Evolutionary conservation across 495 filamentous ascomycete species (phyloP), one percentile per base, ranked within the genome.

Genomic region (Hyaloscypha finlandica): DNA sequence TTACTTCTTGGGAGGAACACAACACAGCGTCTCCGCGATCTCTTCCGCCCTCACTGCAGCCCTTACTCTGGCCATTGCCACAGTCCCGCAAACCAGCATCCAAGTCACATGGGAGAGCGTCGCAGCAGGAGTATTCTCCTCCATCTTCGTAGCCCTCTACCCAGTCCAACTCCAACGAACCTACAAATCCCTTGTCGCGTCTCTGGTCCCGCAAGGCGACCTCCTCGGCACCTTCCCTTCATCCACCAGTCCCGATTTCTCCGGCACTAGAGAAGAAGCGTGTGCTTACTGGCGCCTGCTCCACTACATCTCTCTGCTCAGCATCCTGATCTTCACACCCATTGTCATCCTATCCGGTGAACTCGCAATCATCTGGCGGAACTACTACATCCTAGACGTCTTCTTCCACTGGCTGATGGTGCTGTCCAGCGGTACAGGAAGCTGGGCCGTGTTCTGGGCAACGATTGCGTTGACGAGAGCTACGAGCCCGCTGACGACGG

Each of bases 351-450:
- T 85, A 16, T 78, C 79, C 4, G 83, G 83, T 37, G 83, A 85
- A 59, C 51, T 82, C 12, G 62, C 67, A 8, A 70, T 78, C 62
- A 83, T 85, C 57, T 70, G 69, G 35, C 76, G 78, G 8, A 85
- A 84, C 63, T 80, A 82, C 65, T 82, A 84, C 60, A 76, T 82
- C 70, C 77, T 85, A 9, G 83, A 85, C 32, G 55, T 70, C 16
- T 69, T 71, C 61, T 71, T 56, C 25, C 51, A 54, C 33, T 73
- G 75, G 48, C 32, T 76, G 3, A 70, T 79, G 56, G 62, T 79
- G 4, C 58, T 76, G 22, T 82, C 69, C 66, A 74, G 61, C 48
- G 76, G 71, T 9, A 20, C 64, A 29, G 75, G 42, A n/a, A 69
- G 61, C 37, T 79, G 71, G 67, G 70, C 76, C 4, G 75, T 81